Evolutionary conservation across 1,284 basidiomycete genomes (phyloP), one percentile per base, ranked within the genome.

Genomic region (Cutaneotrichosporon sp.): DNA sequence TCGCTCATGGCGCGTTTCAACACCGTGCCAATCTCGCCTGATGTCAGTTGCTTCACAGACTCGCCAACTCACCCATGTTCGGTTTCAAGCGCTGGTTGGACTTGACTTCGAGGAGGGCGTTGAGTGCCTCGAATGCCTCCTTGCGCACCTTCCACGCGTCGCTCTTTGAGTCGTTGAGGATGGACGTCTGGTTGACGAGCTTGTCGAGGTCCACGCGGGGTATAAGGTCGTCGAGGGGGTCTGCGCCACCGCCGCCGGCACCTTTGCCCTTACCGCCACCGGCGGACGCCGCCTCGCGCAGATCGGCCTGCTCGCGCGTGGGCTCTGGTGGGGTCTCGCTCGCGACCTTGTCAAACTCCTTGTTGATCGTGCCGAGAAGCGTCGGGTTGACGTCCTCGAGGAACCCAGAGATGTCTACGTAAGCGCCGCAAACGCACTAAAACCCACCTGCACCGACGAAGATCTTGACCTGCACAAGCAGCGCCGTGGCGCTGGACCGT

Each of bases 71-170:
- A 88, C 90, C 89, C 85, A 98, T 90, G 33, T 78, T 83, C 10
- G 89, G 83, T 73, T 97, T 97, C 52, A 99, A 73, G 9, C 96
- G 84, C 63, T 93, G 91, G 71, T 98, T 97, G 43, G 84, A 80
- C 49, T 89, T 88, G 74, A 90, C 85, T 65, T 96, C 90, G 38
- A 99, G 76, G 49, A 92, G 82, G 0, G 82, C 83, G 63, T 89
- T 87, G 14, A 98, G 76, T 1, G 80, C 79, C 69, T 98, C 96
- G 51, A 98, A 79, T 1, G 88, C 92, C 68, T 97, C 96, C 74
- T 98, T 99, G 76, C 94, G 87, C 7, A 84, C 85, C 77, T 98
- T 98, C 96, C 96, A 99, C 0, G 90, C 85, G 63, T 97, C 96
- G 62, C 84, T 90, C 76, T 89, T 89, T 10, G 85, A 81, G 65